These are phyloP conservation scores for Plasmodium gonderi DNA, from an alignment of 169 alveolate species.

Conservation along the genomic window DNA sequence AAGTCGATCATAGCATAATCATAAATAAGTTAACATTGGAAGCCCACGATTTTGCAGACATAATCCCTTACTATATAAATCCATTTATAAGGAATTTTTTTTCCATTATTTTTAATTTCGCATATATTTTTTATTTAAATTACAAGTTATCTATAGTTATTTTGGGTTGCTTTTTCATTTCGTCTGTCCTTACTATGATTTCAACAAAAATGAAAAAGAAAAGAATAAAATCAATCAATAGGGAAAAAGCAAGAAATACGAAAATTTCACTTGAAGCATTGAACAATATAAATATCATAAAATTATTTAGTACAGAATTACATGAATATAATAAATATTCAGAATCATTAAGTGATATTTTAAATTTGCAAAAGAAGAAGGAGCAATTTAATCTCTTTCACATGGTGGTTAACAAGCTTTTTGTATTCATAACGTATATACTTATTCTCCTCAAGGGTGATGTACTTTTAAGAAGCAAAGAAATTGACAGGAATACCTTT, in stretches of 20 bases:
- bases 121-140: conserved; percentile 35
- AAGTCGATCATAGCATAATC: conserved; percentile 10
- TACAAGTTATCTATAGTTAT: conserved; percentile 8
- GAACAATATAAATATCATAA: conserved; percentile 28
- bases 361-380: conserved; percentile 15
- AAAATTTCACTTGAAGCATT: conserved; percentile 26
- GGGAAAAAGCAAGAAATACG: background rate
- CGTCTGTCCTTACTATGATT: conserved; percentile 31
- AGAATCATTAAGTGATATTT: conserved; percentile 6
- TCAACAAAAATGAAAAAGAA: conserved; percentile 23
- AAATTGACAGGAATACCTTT: conserved; percentile 16
- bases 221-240: conserved; percentile 17
- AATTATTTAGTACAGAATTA: conserved; percentile 25
- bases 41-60: conserved; percentile 45
- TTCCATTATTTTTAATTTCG: conserved; percentile 36
- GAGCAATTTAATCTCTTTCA: conserved; percentile 49
- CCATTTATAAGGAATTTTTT: conserved; percentile 45
- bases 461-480: background rate
- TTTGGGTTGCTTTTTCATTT: conserved; percentile 11
- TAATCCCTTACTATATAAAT: conserved; percentile 50
- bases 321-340: conserved; percentile 33
- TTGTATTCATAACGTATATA: conserved; percentile 30
- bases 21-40: conserved; percentile 40
- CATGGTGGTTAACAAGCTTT: conserved; percentile 36
- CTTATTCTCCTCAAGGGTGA: conserved; percentile 18